Conservation (phyloP, 2,329 filamentous ascomycete genomes). For the Corynespora cassiicola region DNA sequence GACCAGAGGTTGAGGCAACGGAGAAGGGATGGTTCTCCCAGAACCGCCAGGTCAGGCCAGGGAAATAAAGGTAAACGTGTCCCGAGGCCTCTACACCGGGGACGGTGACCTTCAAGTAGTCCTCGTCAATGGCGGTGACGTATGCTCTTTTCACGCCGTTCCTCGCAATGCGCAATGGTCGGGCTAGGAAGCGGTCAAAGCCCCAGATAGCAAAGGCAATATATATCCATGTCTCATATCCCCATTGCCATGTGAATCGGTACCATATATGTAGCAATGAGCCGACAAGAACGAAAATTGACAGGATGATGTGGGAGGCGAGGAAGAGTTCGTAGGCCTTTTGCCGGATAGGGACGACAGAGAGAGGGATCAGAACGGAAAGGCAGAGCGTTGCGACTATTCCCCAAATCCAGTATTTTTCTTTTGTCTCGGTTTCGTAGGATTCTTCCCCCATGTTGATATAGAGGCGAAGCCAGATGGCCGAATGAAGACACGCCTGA, state of each 20-base stretch:
- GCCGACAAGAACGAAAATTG: slow-evolving; percentile 51
- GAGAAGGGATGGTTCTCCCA: slow-evolving; percentile 66
- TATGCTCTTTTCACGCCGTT: slow-evolving; percentile 43
- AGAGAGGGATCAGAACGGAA: slow-evolving; percentile 10
- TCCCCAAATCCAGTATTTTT: slow-evolving; percentile 21
- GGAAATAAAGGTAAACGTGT: slow-evolving; percentile 58
- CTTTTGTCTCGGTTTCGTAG: slow-evolving; percentile 46
- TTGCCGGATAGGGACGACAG: slow-evolving; percentile 12
- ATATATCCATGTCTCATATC: slow-evolving; percentile 57
- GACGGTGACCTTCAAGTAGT: slow-evolving; percentile 51
- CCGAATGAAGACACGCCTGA: slow-evolving; percentile 56
- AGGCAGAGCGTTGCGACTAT: slow-evolving; percentile 18
- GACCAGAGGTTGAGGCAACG: slow-evolving; percentile 35
- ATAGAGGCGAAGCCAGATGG: slow-evolving; percentile 49
- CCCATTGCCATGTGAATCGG: slow-evolving; percentile 41
- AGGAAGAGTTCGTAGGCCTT: slow-evolving; percentile 47
- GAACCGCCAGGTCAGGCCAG: slow-evolving; percentile 43
- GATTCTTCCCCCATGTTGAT: slow-evolving; percentile 26
- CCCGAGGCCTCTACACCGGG: slow-evolving; percentile 37
- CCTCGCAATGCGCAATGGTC: slow-evolving; percentile 46
- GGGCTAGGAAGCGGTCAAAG: slow-evolving; percentile 52
- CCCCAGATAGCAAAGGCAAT: slow-evolving; percentile 51
- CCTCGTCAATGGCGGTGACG: slow-evolving; percentile 36
- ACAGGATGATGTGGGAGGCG: slow-evolving; percentile 49
- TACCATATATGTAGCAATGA: slow-evolving; percentile 52